Evolutionary conservation across 1,284 basidiomycete species (phyloP).

Genomic region (Uromyces viciae-fabae): DNA sequence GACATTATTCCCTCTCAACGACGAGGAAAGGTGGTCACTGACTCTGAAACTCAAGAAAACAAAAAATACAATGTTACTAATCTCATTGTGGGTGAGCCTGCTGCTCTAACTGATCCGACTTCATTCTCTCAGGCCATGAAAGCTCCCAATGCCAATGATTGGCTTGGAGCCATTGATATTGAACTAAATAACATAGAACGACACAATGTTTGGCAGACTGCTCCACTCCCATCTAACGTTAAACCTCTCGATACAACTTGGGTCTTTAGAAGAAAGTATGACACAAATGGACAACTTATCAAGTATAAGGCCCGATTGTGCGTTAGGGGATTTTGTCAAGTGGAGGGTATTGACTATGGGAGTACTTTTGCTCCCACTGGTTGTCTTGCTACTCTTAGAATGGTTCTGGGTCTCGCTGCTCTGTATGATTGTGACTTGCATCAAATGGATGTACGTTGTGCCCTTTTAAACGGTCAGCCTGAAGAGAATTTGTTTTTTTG

Average conservation of each 20-base stretch:
- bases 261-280: constrained; percentile 6
- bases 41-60: no score
- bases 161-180: neutral
- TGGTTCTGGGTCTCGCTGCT: neutral
- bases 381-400: neutral
- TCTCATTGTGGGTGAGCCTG: no score
- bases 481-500: neutral
- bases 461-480: neutral
- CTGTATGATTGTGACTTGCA: neutral
- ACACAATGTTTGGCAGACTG: neutral
- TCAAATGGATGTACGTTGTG: constrained; percentile 5
- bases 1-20: no score
- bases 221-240: neutral
- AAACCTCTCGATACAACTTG: neutral
- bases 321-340: neutral
- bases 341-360: neutral
- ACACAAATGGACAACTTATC: neutral
- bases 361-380: neutral
- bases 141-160: neutral
- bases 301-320: neutral
- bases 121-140: neutral
- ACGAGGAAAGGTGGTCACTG: no score
- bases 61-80: no score
- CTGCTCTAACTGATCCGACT: neutral
- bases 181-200: neutral